A percentile compares a stretch with the other conserved stretches of the same genome.
Evolutionary conservation across 2,329 filamentous ascomycete genomes (phyloP).

Genomic region (Ophiostoma ulmi): DNA sequence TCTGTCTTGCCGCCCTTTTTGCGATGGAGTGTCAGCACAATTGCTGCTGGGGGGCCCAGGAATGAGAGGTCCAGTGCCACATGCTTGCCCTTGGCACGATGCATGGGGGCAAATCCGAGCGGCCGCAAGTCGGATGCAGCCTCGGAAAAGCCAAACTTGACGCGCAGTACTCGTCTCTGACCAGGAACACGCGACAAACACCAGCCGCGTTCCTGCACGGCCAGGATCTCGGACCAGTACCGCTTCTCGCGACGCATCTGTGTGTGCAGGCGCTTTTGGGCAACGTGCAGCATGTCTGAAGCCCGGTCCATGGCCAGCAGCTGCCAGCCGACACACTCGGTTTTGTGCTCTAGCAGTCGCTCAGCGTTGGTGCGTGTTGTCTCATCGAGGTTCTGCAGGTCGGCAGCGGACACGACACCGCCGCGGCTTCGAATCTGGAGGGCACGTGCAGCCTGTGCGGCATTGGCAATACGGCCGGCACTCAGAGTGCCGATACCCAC

Average conservation of each 20-base stretch:
- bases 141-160: slow-evolving; percentile 86
- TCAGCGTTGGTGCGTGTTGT: slow-evolving; percentile 26
- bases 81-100: slow-evolving; percentile 66
- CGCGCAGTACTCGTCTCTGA: slow-evolving; percentile 69
- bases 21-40: slow-evolving; percentile 20
- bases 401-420: neutral
- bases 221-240: slow-evolving; percentile 84
- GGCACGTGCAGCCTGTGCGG: slow-evolving; percentile 45
- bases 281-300: slow-evolving; percentile 66
- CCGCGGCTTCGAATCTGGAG: slow-evolving; percentile 18
- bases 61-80: slow-evolving; percentile 65
- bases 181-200: slow-evolving; percentile 71
- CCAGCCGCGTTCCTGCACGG: slow-evolving; percentile 81
- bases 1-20: neutral
- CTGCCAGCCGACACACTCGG: slow-evolving; percentile 65
- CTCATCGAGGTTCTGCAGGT: slow-evolving; percentile 34
- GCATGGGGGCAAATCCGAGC: slow-evolving; percentile 74
- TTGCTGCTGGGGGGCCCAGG: slow-evolving; percentile 40
- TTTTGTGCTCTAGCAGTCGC: slow-evolving; percentile 52
- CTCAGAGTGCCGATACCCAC: slow-evolving; percentile 72
- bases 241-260: slow-evolving; percentile 75
- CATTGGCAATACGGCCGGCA: slow-evolving; percentile 57
- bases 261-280: slow-evolving; percentile 65
- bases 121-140: slow-evolving; percentile 56
- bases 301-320: slow-evolving; percentile 70